Evolutionary conservation across 179 eudicot genomes (phyloP), one percentile per base, ranked within the genome.

Genomic region (Drosera spatulata): DNA sequence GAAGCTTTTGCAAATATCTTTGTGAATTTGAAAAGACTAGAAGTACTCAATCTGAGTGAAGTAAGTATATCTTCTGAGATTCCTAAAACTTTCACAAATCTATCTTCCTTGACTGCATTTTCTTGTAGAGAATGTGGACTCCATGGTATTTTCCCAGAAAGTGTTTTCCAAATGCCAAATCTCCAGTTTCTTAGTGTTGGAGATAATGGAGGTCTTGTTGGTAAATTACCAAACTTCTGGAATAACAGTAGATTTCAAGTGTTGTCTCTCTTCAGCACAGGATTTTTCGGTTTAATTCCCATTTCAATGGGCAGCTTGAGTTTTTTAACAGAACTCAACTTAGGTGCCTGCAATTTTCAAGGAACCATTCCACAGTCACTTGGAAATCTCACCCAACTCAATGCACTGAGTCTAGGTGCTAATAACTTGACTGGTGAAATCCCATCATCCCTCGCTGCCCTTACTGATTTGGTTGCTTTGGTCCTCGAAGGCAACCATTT

Each of bases 11-110:
- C 52, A 3, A 59, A 14, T 39, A 60, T 85, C 15, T 42, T 80
- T 54, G 59, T 41, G 50, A 83, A 77, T 59, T 53, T 75, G 2
- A 66, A 67, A 15, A 58, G 38, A 49, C 71, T 82, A 40, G 13
- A 0, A 2, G 50, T 64, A 47, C 85, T 85, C 3, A 39, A 52
- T 59, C 77, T 83, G 13, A 67, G 71, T 60, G 57, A 52, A 0
- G 77, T 79, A 13, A 72, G 74, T 39, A 63, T 82, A 49, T 71
- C 84, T 7, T 60, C 73, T 33, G 3, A 10, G 42, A 46, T 72
- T 10, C 75, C 79, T 1, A 4, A 0, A 14, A 37, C 33, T 10
- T n/a, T 74, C 7, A 49, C 62, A 10, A 74, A 77, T 51, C 3
- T 65, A 1, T 54, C 76, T 38, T 67, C 68, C 22, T 11, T 80